phyloP scores from a whole-genome alignment of 2,329 filamentous ascomycete species.

The Hypoxylon sp. region DNA sequence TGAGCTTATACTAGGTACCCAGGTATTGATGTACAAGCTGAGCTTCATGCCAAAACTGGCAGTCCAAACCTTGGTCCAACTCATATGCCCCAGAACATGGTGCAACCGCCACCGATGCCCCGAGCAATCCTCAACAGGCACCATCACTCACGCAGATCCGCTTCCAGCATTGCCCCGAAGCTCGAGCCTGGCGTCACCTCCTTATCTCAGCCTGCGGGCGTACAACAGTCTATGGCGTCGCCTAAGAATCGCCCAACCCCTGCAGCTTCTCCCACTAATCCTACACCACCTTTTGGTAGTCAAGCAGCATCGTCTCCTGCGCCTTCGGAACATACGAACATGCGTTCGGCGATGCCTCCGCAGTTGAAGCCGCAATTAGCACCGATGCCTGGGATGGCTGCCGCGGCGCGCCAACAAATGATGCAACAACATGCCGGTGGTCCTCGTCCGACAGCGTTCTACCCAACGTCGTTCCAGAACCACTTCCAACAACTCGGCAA shows the following conservation, averaged over 20 bases:
- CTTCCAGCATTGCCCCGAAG: slow-evolving; percentile 81
- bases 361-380: slow-evolving; percentile 57
- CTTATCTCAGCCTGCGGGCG: slow-evolving; percentile 59
- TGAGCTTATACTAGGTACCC: slow-evolving; percentile 21
- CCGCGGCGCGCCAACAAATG: slow-evolving; percentile 52
- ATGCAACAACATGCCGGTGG: slow-evolving; percentile 53
- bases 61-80: slow-evolving; percentile 82
- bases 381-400: slow-evolving; percentile 52
- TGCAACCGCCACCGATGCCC: slow-evolving; percentile 81
- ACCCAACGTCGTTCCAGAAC: slow-evolving; percentile 86
- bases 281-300: slow-evolving; percentile 55
- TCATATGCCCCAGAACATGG: slow-evolving; percentile 73
- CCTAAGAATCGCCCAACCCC: slow-evolving; percentile 85
- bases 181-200: slow-evolving; percentile 65
- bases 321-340: slow-evolving; percentile 61
- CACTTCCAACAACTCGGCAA: slow-evolving; percentile 97
- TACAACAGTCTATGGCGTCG: slow-evolving; percentile 68
- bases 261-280: slow-evolving; percentile 66
- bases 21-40: slow-evolving; percentile 98
- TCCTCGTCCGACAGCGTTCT: slow-evolving; percentile 66
- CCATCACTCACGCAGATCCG: slow-evolving; percentile 74
- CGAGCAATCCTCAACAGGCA: slow-evolving; percentile 85
- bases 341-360: slow-evolving; percentile 55
- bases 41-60: slow-evolving; percentile 91
- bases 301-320: slow-evolving; percentile 58